Evolutionary conservation across 768 basidiomycete species (phyloP), one percentile per base, ranked within the genome.

Genomic region (Dacryopinax spathularia): DNA sequence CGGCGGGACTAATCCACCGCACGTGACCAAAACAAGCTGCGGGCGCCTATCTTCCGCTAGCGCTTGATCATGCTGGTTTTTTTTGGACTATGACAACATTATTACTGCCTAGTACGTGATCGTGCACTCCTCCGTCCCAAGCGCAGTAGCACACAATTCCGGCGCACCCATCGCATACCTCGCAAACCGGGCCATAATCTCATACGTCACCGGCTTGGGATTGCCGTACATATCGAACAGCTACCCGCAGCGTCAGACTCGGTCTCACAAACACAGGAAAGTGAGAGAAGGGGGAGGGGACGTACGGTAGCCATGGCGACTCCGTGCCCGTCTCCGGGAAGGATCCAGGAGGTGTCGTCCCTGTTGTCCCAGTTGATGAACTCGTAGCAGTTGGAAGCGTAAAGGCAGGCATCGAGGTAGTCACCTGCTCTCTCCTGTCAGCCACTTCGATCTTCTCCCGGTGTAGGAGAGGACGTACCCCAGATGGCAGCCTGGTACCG

Each of bases 181-280:
- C 18, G 63, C 48, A 1, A 66, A 62, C n/a, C 65, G 62, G 1
- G 62, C 44, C 1, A 61, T 25, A 13, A 65, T 61, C 59, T 66
- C 65, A 56, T 66, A 63, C 18, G 62, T 60, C 1, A 37, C 65
- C 2, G 62, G 62, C 62, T 66, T 66, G 6, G 62, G 62, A 31
- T 63, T 48, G 9, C 65, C 65, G 48, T 63, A 36, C 35, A 34
- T 35, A 37, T 63, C 48, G 31, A 65, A 62, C 9, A 63, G 56
- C 20, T 56, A 56, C 48, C 13, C 64, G 60, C n/a, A n/a, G n/a
- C n/a, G n/a, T n/a, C n/a, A n/a, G n/a, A n/a, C n/a, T n/a, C n/a
- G n/a, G n/a, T n/a, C n/a, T n/a, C n/a, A n/a, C n/a, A n/a, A n/a
- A n/a, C n/a, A n/a, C n/a, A n/a, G n/a, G n/a, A n/a, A n/a, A n/a